Conservation (phyloP, 2,329 filamentous ascomycete species). For the Teratosphaeria epicoccoides region DNA sequence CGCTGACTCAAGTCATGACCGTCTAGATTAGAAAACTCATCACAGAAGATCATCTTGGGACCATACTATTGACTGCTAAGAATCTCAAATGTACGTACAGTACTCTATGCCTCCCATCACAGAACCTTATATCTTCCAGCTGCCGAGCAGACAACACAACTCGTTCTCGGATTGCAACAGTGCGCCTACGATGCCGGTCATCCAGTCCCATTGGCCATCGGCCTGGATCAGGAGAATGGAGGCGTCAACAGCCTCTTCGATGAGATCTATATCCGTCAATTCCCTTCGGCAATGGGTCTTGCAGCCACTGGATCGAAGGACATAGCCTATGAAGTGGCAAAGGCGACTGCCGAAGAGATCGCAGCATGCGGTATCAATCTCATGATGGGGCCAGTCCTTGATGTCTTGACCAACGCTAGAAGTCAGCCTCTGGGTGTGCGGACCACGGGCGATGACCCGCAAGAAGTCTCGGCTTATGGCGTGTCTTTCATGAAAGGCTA, state of each 20-base stretch:
- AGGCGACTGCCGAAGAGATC: conserved; percentile 86
- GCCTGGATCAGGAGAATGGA: conserved; percentile 93
- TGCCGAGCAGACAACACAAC: conserved; percentile 74
- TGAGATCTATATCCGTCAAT: conserved; percentile 90
- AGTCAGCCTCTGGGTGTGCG: conserved; percentile 86
- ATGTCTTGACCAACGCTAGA: conserved; percentile 85
- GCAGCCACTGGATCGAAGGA: conserved; percentile 82
- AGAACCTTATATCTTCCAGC: conserved; percentile 45
- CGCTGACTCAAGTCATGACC: background rate
- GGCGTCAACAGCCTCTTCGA: conserved; percentile 95
- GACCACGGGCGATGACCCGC: conserved; percentile 83
- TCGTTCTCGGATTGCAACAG: conserved; percentile 85
- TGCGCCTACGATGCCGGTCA: conserved; percentile 87
- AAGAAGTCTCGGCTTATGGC: conserved; percentile 87
- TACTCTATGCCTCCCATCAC: background rate
- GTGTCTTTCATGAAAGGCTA: conserved; percentile 87
- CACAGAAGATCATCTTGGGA: conserved; percentile 76
- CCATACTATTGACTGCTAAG: conserved; percentile 73
- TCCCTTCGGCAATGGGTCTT: conserved; percentile 91
- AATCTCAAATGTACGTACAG: conserved; percentile 63
- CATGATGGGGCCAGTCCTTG: conserved; percentile 85
- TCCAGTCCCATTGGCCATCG: conserved; percentile 78
- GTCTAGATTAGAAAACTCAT: conserved; percentile 67
- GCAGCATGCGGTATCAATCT: conserved; percentile 90
- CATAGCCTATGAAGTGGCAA: conserved; percentile 79